Conservation (phyloP, 352 stramenopile species). For the Halophytophthora batemanensis region DNA sequence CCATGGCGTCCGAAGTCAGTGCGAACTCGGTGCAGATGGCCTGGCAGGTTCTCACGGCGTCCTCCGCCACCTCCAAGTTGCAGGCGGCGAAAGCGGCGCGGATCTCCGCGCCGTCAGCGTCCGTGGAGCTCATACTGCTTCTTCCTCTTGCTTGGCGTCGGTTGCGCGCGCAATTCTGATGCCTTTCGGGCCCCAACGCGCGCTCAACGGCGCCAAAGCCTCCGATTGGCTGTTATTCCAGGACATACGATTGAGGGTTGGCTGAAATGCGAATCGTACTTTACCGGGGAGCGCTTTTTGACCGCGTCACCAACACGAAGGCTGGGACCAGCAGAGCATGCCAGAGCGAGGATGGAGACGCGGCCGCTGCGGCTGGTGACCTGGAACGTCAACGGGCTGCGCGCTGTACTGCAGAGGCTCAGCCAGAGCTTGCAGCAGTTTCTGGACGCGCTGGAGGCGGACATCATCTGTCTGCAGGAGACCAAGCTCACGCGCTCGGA, state of each 20-base stretch:
- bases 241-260: conserved; percentile 9
- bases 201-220: conserved; percentile 29
- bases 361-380: conserved; percentile 54
- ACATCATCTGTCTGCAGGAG: conserved; percentile 85
- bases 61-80: conserved; percentile 70
- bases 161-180: conserved; percentile 13
- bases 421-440: conserved; percentile 48
- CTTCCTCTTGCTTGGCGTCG: neutral
- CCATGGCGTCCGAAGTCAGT: conserved; percentile 76
- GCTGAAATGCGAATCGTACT: conserved; percentile 3
- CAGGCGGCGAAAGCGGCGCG: conserved; percentile 67
- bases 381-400: conserved; percentile 88
- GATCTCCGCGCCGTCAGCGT: conserved; percentile 53
- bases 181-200: conserved; percentile 10
- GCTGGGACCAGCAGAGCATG: no score
- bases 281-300: no score
- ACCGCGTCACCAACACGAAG: no score
- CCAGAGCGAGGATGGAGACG: conserved; percentile 6
- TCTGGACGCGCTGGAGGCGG: conserved; percentile 51
- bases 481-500: conserved; percentile 85
- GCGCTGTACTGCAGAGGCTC: conserved; percentile 64
- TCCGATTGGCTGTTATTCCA: conserved; percentile 32
- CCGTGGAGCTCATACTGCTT: conserved; percentile 26
- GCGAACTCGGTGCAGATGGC: conserved; percentile 71
- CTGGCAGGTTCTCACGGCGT: conserved; percentile 65